These are phyloP conservation scores for Trametes hirsuta DNA, from an alignment of 1,284 basidiomycete species.

Conservation along the genomic window DNA sequence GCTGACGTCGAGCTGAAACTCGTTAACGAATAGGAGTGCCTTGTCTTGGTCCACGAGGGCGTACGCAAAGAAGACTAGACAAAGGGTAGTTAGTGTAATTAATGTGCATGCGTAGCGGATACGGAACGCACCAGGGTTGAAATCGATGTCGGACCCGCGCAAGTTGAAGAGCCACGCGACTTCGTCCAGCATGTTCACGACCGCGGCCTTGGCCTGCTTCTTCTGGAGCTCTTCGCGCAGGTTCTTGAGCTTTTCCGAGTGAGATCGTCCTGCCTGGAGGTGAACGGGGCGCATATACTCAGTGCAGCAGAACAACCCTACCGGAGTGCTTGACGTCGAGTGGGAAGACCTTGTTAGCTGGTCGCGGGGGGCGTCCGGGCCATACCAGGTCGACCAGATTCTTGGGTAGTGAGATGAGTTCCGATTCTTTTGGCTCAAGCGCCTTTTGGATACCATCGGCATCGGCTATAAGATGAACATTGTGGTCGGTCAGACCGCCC, in stretches of 20 bases:
- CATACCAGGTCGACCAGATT: conserved; percentile 90
- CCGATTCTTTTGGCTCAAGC: conserved; percentile 54
- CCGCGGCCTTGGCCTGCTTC: conserved; percentile 68
- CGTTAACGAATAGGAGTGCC: conserved; percentile 77
- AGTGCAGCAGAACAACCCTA: conserved; percentile 18
- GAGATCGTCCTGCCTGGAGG: conserved; percentile 56
- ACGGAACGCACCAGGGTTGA: conserved; percentile 69
- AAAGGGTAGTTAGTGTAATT: background rate
- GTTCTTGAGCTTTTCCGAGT: conserved; percentile 67
- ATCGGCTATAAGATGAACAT: conserved; percentile 46
- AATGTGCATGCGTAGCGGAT: background rate
- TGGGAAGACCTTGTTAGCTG: conserved; percentile 71
- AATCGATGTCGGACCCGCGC: conserved; percentile 91
- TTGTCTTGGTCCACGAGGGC: conserved; percentile 76
- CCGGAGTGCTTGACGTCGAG: conserved; percentile 75
- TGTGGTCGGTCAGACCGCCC: conserved; percentile 2
- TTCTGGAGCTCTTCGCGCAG: conserved; percentile 69
- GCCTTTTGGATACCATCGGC: conserved; percentile 59
- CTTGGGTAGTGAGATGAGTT: conserved; percentile 62
- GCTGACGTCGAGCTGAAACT: conserved; percentile 60
- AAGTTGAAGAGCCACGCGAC: conserved; percentile 96
- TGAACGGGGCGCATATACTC: background rate
- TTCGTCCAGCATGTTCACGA: conserved; percentile 86
- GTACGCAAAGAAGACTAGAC: conserved; percentile 90
- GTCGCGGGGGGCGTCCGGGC: conserved; percentile 73